A percentile compares a stretch with the other conserved stretches of the same genome.
Evolutionary conservation across 140 eudicot genomes (phyloP).

Genomic region (Bidens hawaiensis): DNA sequence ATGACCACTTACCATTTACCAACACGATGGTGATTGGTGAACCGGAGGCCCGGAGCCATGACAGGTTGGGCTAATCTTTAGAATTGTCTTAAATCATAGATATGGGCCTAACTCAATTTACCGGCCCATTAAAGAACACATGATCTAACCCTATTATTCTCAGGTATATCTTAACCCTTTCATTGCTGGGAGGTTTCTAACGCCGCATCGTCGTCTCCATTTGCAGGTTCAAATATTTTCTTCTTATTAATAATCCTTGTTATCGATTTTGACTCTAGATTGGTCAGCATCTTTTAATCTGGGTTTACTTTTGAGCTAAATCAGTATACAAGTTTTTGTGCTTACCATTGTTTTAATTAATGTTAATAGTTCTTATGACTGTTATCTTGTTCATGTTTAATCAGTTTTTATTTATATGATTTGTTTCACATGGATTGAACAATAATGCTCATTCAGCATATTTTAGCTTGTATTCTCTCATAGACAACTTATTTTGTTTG

Average conservation of each 20-base stretch:
- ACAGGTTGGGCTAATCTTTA: neutral
- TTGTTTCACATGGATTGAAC: too few relatives aligned
- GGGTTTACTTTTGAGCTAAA: neutral
- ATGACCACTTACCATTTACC: too few relatives aligned
- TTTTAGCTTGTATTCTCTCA: too few relatives aligned
- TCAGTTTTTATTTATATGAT: neutral
- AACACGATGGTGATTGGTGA: too few relatives aligned
- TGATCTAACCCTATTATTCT: constrained; percentile 9
- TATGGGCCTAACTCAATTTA: neutral
- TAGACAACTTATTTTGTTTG: too few relatives aligned
- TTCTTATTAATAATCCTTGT: neutral
- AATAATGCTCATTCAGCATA: too few relatives aligned
- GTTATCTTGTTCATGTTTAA: neutral
- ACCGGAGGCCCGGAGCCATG: too few relatives aligned
- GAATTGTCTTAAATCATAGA: too few relatives aligned
- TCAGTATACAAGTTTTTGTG: neutral
- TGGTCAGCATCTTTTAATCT: neutral
- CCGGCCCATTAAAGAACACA: neutral
- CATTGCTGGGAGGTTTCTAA: constrained; percentile 3
- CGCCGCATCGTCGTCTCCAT: constrained; percentile 17
- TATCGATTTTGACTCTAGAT: neutral
- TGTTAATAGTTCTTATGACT: neutral
- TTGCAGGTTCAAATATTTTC: constrained; percentile 12
- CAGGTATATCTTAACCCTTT: constrained; percentile 23
- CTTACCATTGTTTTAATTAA: neutral